phyloP scores from a whole-genome alignment of 2,329 filamentous ascomycete species.

The Chrysoporthe puriensis region DNA sequence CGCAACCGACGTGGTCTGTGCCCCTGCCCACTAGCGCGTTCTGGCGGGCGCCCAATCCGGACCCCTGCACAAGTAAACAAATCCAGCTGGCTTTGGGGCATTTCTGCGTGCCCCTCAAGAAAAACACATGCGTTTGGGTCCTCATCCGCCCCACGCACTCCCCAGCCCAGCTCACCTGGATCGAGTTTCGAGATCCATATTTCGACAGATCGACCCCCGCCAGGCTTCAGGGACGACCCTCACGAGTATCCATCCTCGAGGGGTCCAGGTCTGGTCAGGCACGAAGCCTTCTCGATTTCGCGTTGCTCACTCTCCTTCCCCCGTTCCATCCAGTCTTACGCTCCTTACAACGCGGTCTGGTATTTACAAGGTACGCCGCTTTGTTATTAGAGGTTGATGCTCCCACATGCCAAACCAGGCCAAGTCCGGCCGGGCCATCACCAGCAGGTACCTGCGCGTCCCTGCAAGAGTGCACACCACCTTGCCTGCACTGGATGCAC shows the following conservation, averaged over 20 bases:
- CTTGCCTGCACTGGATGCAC: background rate
- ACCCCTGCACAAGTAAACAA: conserved; percentile 16
- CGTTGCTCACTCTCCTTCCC: conserved; percentile 5
- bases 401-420: conserved; percentile 8
- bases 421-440: background rate
- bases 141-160: conserved; percentile 16
- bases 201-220: conserved; percentile 6
- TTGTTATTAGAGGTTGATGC: conserved; percentile 2
- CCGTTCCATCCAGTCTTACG: background rate
- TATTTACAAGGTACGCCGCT: conserved; percentile 13
- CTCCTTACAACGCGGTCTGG: conserved; percentile 11
- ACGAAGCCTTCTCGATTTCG: background rate
- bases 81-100: background rate
- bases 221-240: conserved; percentile 26
- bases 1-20: conserved; percentile 26
- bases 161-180: background rate
- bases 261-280: background rate
- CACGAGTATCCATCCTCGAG: conserved; percentile 11
- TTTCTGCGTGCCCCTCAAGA: conserved; percentile 9
- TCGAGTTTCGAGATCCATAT: conserved; percentile 8
- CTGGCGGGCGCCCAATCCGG: conserved; percentile 1
- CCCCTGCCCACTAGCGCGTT: conserved; percentile 11
- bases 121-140: background rate
- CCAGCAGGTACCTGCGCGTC: conserved; percentile 1
- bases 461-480: conserved; percentile 1